These are phyloP conservation scores for Tulasnella calospora DNA, from an alignment of 768 basidiomycete genomes.

Conservation along the genomic window DNA sequence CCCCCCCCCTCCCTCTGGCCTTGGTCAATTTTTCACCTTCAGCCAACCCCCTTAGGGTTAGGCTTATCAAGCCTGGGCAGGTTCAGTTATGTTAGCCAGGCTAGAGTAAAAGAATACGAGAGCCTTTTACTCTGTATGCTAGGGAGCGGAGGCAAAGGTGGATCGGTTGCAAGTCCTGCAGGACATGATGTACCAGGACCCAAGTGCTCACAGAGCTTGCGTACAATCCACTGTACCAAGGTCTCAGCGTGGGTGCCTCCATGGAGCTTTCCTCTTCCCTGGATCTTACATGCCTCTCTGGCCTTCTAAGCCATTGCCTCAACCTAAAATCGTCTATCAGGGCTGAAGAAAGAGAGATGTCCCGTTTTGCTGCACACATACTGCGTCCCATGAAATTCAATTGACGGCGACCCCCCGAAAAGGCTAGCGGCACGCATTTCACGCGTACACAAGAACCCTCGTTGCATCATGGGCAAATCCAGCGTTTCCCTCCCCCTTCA, in stretches of 20 bases:
- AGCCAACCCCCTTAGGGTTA: too few species aligned
- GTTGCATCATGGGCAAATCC: not conserved
- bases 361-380: not conserved
- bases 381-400: not conserved
- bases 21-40: too few species aligned
- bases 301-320: not conserved
- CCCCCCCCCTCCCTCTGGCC: too few species aligned
- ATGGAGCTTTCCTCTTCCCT: not conserved
- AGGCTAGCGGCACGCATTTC: not conserved
- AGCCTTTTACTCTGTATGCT: too few species aligned
- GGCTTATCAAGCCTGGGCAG: too few species aligned
- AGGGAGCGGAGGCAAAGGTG: too few species aligned
- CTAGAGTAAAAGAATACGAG: too few species aligned
- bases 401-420: not conserved
- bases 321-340: not conserved
- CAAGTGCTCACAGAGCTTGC: not conserved
- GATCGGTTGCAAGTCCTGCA: not conserved
- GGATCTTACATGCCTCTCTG: not conserved
- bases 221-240: not conserved
- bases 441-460: not conserved
- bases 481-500: not conserved
- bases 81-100: too few species aligned
- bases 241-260: not conserved
- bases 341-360: not conserved
- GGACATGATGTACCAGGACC: not conserved